Conservation (phyloP, 164 flowering plant genomes). For the Vitis riparia region DNA sequence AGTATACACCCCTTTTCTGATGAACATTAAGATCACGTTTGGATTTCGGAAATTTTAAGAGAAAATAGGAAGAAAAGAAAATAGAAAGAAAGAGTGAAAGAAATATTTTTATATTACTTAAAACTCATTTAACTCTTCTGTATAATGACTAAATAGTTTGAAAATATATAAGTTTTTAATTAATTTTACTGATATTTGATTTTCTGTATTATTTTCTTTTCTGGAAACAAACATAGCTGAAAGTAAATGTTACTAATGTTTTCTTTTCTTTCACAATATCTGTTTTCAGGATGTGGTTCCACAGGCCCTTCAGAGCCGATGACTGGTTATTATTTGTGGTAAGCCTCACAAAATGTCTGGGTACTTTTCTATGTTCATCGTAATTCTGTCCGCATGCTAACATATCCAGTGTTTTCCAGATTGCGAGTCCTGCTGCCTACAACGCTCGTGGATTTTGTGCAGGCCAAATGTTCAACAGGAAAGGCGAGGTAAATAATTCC, state of each 20-base stretch:
- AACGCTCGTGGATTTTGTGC: conserved; percentile 38
- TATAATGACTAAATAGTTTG: no score
- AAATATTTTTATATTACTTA: no score
- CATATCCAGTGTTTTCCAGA: conserved; percentile 17
- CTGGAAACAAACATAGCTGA: background rate
- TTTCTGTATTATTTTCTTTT: no score
- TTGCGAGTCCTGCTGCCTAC: conserved; percentile 28
- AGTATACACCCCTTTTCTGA: no score
- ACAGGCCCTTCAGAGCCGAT: conserved; percentile 80
- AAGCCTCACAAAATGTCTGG: conserved; percentile 17
- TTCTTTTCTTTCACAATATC: conserved; percentile 3
- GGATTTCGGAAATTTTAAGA: no score
- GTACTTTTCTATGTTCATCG: background rate
- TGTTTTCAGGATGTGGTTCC: conserved; percentile 90
- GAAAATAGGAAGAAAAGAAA: no score
- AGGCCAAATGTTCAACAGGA: conserved; percentile 76
- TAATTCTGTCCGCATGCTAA: background rate
- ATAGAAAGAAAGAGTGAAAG: no score
- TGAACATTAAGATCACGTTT: no score
- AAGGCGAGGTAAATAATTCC: conserved; percentile 70
- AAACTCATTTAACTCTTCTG: no score
- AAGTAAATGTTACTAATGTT: background rate
- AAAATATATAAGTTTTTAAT: no score
- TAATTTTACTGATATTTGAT: no score
- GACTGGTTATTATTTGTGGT: conserved; percentile 89